These are phyloP conservation scores for Phaeomoniella chlamydospora DNA, from an alignment of 2,329 filamentous ascomycete genomes.

Conservation along the genomic window DNA sequence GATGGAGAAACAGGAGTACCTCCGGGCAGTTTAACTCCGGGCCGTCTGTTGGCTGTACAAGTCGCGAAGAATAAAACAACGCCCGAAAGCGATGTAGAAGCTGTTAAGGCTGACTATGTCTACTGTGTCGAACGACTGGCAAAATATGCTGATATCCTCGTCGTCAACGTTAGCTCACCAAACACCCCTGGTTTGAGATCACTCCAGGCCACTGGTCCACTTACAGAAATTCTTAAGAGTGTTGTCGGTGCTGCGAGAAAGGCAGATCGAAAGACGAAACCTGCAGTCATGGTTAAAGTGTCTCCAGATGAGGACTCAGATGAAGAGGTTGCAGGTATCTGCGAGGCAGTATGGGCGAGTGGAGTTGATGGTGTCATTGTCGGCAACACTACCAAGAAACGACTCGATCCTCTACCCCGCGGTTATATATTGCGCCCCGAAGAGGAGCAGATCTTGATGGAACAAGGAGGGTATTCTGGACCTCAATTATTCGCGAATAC, in stretches of 20 bases:
- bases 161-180: constrained; percentile 93
- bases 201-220: constrained; percentile 68
- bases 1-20: constrained; percentile 64
- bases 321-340: constrained; percentile 74
- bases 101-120: constrained; percentile 69
- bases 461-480: constrained; percentile 81
- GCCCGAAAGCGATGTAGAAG: constrained; percentile 67
- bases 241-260: constrained; percentile 66
- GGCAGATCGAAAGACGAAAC: constrained; percentile 56
- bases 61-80: constrained; percentile 95
- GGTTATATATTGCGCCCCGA: constrained; percentile 48
- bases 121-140: constrained; percentile 73
- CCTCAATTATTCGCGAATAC: constrained; percentile 78
- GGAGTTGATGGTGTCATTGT: constrained; percentile 94
- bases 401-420: constrained; percentile 54
- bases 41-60: constrained; percentile 75
- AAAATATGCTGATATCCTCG: constrained; percentile 84
- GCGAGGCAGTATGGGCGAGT: constrained; percentile 65
- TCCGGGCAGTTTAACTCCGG: constrained; percentile 62
- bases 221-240: constrained; percentile 65
- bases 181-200: constrained; percentile 87
- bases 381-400: constrained; percentile 85
- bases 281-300: constrained; percentile 92
- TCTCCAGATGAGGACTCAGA: constrained; percentile 87
- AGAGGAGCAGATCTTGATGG: constrained; percentile 54